These are phyloP conservation scores for Saccharomycopsis phalli DNA, from an alignment of 1,139 yeast genomes.

Conservation along the genomic window DNA sequence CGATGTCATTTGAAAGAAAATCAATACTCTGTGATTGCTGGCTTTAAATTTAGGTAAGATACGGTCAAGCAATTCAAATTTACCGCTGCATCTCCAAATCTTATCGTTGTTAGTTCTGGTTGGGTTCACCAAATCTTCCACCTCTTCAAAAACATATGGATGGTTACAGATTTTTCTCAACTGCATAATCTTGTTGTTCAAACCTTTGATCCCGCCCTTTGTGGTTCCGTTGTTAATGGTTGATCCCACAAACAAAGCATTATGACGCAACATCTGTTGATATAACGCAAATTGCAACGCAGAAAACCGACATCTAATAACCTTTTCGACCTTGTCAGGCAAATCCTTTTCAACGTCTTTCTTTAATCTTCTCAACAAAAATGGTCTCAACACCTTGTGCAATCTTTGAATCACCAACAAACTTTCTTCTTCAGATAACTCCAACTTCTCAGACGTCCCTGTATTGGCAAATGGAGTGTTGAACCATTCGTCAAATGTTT, in stretches of 20 bases:
- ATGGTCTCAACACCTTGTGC: constrained; percentile 93
- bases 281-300: constrained; percentile 74
- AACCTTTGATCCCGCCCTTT: constrained; percentile 74
- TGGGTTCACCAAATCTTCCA: constrained; percentile 81
- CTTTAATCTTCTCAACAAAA: constrained; percentile 85
- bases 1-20: constrained; percentile 84
- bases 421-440: constrained; percentile 85
- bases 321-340: constrained; percentile 93
- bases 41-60: constrained; percentile 66
- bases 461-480: constrained; percentile 79
- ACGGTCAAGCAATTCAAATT: constrained; percentile 68
- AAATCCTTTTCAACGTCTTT: constrained; percentile 95
- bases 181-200: constrained; percentile 92
- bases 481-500: constrained; percentile 85
- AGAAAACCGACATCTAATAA: constrained; percentile 89
- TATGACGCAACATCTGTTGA: constrained; percentile 67
- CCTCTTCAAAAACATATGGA: constrained; percentile 94
- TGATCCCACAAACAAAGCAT: constrained; percentile 60
- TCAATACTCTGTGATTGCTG: constrained; percentile 70
- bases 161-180: constrained; percentile 93
- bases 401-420: constrained; percentile 87
- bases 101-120: constrained; percentile 55
- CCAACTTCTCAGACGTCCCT: constrained; percentile 74
- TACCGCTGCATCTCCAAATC: constrained; percentile 73
- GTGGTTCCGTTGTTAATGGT: constrained; percentile 52